A percentile compares a stretch with the other conserved stretches of the same genome.
Evolutionary conservation across 2,329 filamentous ascomycete genomes (phyloP).

Genomic region (Penicillium sp.): DNA sequence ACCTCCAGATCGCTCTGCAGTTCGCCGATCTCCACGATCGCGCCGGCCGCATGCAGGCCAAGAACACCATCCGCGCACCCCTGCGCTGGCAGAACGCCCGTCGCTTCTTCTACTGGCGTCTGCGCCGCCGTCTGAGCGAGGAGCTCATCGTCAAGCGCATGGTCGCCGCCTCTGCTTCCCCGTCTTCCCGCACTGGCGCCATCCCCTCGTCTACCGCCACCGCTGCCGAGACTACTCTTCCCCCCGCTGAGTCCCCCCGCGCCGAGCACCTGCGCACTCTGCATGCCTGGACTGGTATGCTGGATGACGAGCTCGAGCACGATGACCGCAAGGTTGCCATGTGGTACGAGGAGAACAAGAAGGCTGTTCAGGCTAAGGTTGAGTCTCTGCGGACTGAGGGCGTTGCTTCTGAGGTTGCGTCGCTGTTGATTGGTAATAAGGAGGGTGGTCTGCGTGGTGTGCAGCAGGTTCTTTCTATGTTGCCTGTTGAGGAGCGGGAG

Average conservation of each 20-base stretch:
- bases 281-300: slow-evolving; percentile 79
- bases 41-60: slow-evolving; percentile 96
- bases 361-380: slow-evolving; percentile 80
- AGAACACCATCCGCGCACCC: slow-evolving; percentile 85
- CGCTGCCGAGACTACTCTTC: slow-evolving; percentile 43
- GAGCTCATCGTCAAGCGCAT: slow-evolving; percentile 96
- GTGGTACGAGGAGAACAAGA: slow-evolving; percentile 97
- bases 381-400: slow-evolving; percentile 81
- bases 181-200: slow-evolving; percentile 41
- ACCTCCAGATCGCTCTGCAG: slow-evolving; percentile 92
- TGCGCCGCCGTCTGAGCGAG: slow-evolving; percentile 94
- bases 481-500: slow-evolving; percentile 89
- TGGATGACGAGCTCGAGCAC: slow-evolving; percentile 70
- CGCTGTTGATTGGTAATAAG: slow-evolving; percentile 69
- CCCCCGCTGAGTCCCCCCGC: slow-evolving; percentile 58
- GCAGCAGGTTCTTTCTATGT: slow-evolving; percentile 80
- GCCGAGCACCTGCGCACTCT: slow-evolving; percentile 74
- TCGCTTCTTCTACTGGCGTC: slow-evolving; percentile 99
- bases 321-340: slow-evolving; percentile 83
- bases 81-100: slow-evolving; percentile 88
- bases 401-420: slow-evolving; percentile 71
- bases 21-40: slow-evolving; percentile 98
- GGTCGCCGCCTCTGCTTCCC: slow-evolving; percentile 54
- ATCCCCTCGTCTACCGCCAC: slow-evolving; percentile 42
- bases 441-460: slow-evolving; percentile 82